These are phyloP conservation scores for Rhodocollybia butyracea DNA, from an alignment of 768 basidiomycete species.

Conservation along the genomic window DNA sequence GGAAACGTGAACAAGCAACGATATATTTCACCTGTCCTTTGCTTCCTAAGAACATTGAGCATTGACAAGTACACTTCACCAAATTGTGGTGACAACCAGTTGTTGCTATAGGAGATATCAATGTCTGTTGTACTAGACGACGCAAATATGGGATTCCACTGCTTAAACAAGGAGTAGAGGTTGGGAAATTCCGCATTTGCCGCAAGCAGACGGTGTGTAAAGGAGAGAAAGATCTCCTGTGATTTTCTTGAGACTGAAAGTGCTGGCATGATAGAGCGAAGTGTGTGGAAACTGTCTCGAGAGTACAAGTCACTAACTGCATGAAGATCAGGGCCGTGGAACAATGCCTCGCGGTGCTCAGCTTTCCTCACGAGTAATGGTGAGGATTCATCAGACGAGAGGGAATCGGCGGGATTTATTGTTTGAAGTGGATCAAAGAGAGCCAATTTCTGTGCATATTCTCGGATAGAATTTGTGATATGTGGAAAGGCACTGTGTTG, in stretches of 20 bases:
- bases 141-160: neutral
- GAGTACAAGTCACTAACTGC: neutral
- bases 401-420: neutral
- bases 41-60: constrained; percentile 21
- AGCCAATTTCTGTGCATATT: constrained; percentile 18
- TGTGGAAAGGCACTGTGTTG: constrained; percentile 17
- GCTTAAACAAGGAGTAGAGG: neutral
- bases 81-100: constrained; percentile 24
- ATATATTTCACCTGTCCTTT: constrained; percentile 3
- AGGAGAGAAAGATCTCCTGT: neutral
- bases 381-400: constrained; percentile 4
- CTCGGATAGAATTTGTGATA: constrained; percentile 12
- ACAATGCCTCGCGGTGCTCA: constrained; percentile 12
- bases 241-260: neutral
- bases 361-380: constrained; percentile 16
- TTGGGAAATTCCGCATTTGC: neutral
- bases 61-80: constrained; percentile 21
- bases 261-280: neutral
- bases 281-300: neutral
- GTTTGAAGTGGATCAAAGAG: neutral
- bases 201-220: neutral
- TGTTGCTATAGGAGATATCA: constrained; percentile 18
- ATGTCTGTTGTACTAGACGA: neutral
- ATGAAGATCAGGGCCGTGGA: constrained; percentile 7
- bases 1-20: constrained; percentile 25